Percentiles rank a stretch among this genome's conserved stretches.
Conservation (phyloP, 208 protist species). For the Trypanosoma grayi region DNA sequence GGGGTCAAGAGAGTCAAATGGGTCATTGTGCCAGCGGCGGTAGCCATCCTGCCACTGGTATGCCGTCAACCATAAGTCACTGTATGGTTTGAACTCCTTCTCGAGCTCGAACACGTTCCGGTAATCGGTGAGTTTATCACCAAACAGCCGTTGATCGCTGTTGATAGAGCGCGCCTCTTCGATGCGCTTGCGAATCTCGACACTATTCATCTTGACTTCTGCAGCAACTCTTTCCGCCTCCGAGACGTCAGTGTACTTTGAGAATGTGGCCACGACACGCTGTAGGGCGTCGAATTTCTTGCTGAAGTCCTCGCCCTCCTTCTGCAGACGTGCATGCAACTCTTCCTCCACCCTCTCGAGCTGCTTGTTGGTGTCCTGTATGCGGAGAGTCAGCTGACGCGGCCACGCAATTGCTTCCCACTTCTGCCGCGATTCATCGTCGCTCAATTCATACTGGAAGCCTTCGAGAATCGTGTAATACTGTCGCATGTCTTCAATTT, state of each 20-base stretch:
- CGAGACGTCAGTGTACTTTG: constrained; percentile 88
- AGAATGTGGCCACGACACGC: constrained; percentile 91
- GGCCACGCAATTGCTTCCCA: constrained; percentile 95
- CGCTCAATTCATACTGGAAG: constrained; percentile 91
- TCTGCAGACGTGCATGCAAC: constrained; percentile 87
- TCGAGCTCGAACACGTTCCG: constrained; percentile 90
- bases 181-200: constrained; percentile 92
- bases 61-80: constrained; percentile 95
- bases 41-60: constrained; percentile 94
- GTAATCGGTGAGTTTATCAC: constrained; percentile 94
- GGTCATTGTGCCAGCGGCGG: constrained; percentile 91
- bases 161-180: constrained; percentile 93
- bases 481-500: constrained; percentile 89
- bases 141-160: constrained; percentile 94
- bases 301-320: constrained; percentile 93
- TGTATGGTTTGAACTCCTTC: constrained; percentile 97
- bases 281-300: constrained; percentile 92
- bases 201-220: constrained; percentile 93
- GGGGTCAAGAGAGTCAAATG: constrained; percentile 92
- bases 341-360: constrained; percentile 92
- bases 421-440: constrained; percentile 92
- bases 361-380: constrained; percentile 70
- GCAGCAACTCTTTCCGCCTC: constrained; percentile 92
- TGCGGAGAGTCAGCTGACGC: constrained; percentile 79
- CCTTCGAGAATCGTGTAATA: constrained; percentile 93